Evolutionary conservation across 2,329 filamentous ascomycete species (phyloP), one percentile per base, ranked within the genome.

Genomic region (Beauveria australis): DNA sequence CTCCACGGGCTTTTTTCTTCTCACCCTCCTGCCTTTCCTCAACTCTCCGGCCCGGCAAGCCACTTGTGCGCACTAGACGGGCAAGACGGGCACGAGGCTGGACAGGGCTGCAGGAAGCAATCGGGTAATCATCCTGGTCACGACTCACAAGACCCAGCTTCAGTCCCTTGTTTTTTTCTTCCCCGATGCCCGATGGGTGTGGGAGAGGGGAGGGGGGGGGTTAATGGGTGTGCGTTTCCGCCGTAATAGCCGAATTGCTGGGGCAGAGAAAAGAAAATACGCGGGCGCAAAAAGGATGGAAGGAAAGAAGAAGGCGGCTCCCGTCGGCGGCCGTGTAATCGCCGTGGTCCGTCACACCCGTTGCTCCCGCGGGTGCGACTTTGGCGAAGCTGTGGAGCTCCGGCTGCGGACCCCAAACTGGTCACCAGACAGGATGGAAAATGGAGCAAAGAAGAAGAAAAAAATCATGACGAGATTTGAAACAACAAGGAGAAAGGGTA

Each of bases 61-160:
- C 53, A 44, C 40, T 55, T 55, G 30, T 18, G 22, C 18, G 19
- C 30, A 24, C n/a, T 7, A 8, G 22, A 22, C 44, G 24, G 10
- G 22, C 46, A 28, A 9, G 30, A 33, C 12, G 12, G 24, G 47
- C 52, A 52, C 41, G 18, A 52, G 41, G 41, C 54, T 46, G 28
- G 44, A 48, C 54, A 58, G 55, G 55, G 55, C 55, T 58, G 55
- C 55, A 58, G 55, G 55, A 58, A 58, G 33, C 33, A 51, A 51
- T 58, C 55, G 55, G 55, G 30, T 55, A 19, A 41, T 49, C 10
- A 28, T 49, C 41, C 41, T 43, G 4, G 33, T 41, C 6, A 9
- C 14, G 3, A 30, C 28, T 48, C 54, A 57, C 54, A 28, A 47
- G 54, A 30, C 44, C 54, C 43, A n/a, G 24, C 53, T 24, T 33